Conservation (phyloP, 2,329 filamentous ascomycete genomes). For the Venturia effusa region DNA sequence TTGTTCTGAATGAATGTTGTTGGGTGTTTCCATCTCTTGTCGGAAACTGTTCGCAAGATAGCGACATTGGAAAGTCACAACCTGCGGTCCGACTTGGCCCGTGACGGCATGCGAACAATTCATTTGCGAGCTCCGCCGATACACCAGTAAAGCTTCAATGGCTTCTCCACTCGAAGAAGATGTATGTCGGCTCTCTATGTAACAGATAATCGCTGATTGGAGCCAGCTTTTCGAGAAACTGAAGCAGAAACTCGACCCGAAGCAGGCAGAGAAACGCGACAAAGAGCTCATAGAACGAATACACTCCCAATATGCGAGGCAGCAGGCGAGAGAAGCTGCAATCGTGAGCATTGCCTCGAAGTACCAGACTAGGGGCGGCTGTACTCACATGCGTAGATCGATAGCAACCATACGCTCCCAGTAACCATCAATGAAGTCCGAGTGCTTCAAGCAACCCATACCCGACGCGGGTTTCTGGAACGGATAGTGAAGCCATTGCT, state of each 20-base stretch:
- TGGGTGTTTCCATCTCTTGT: too few relatives aligned
- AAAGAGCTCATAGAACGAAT: constrained; percentile 49
- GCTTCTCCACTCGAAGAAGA: constrained; percentile 35
- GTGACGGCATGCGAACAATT: background rate
- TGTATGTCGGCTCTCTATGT: constrained; percentile 25
- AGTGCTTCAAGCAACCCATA: constrained; percentile 71
- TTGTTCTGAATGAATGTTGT: background rate
- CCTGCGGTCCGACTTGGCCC: background rate
- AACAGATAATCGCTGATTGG: constrained; percentile 14
- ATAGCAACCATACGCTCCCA: constrained; percentile 74
- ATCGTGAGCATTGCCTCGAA: constrained; percentile 39
- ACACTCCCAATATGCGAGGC: constrained; percentile 47
- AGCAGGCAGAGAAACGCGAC: constrained; percentile 48
- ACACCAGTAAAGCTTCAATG: constrained; percentile 20
- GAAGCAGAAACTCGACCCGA: constrained; percentile 47
- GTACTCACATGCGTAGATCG: constrained; percentile 42
- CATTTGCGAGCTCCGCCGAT: background rate
- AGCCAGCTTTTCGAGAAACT: constrained; percentile 49
- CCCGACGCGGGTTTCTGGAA: constrained; percentile 74
- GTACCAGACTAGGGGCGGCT: constrained; percentile 8
- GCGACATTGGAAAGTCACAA: too few relatives aligned
- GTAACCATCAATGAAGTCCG: constrained; percentile 80
- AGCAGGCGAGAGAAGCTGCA: constrained; percentile 52
- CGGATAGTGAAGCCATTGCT: constrained; percentile 70
- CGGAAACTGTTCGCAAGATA: too few relatives aligned